Percentiles rank a stretch among this genome's conserved stretches.
These are phyloP conservation scores for Candida dendrica DNA, from an alignment of 805 yeast species.

Conservation along the genomic window DNA sequence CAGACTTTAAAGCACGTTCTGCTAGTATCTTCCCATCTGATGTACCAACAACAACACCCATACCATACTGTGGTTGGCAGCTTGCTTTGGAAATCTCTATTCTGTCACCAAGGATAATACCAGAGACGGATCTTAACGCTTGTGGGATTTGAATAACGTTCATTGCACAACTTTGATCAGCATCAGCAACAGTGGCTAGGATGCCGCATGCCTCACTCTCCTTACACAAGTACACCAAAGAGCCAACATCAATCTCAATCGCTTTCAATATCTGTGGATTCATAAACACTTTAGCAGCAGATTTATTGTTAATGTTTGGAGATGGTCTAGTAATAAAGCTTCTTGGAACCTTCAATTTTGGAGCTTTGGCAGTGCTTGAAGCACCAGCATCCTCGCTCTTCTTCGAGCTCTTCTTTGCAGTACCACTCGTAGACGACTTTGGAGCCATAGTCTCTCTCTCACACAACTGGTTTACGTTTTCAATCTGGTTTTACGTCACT, in stretches of 20 bases:
- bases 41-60: slow-evolving; percentile 27
- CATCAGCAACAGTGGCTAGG: slow-evolving; percentile 34
- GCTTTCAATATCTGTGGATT: slow-evolving; percentile 39
- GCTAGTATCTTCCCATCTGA: slow-evolving; percentile 14
- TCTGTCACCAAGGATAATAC: slow-evolving; percentile 43
- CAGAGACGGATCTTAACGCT: slow-evolving; percentile 34
- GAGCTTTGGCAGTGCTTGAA: slow-evolving; percentile 11
- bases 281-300: slow-evolving; percentile 30
- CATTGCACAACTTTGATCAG: slow-evolving; percentile 23
- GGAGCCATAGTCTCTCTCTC: too few species aligned
- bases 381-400: slow-evolving; percentile 9
- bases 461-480: too few species aligned
- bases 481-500: too few species aligned
- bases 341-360: slow-evolving; percentile 30
- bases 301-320: slow-evolving; percentile 21
- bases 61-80: slow-evolving; percentile 43
- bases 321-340: slow-evolving; percentile 33
- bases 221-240: slow-evolving; percentile 37
- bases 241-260: slow-evolving; percentile 38
- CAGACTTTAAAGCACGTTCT: slow-evolving; percentile 20
- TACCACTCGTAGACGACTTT: slow-evolving; percentile 5
- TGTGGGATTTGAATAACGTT: slow-evolving; percentile 44
- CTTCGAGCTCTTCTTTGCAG: slow-evolving; percentile 19
- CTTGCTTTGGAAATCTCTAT: slow-evolving; percentile 37
- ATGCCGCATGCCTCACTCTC: slow-evolving; percentile 38